phyloP scores from a whole-genome alignment of 192 early-diverging fungal species.

The Backusella westeae region DNA sequence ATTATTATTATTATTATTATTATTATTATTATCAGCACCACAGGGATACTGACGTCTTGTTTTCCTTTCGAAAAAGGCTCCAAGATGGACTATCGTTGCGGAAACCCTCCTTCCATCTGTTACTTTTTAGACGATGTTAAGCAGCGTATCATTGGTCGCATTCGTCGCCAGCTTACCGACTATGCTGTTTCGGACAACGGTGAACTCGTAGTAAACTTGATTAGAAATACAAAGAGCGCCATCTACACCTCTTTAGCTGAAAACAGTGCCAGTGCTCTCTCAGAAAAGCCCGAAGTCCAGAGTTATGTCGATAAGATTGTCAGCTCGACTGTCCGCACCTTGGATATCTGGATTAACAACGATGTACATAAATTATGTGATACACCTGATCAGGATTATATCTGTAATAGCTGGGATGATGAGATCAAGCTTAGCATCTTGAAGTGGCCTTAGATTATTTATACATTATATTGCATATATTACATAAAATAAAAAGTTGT shows the following conservation, averaged over 20 bases:
- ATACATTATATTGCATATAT: background rate
- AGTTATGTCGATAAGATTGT: conserved; percentile 19
- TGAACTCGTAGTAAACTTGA: conserved; percentile 20
- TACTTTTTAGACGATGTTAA: conserved; percentile 43
- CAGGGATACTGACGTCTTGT: background rate
- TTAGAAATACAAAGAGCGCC: conserved; percentile 13
- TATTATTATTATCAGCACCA: background rate
- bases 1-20: background rate
- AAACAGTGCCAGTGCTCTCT: conserved; percentile 26
- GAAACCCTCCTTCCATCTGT: conserved; percentile 60
- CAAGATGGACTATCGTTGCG: conserved; percentile 57
- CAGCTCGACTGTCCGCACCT: conserved; percentile 9
- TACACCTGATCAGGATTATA: conserved; percentile 8
- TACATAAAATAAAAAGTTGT: conserved; percentile 5
- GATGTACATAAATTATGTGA: conserved; percentile 30
- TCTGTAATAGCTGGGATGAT: conserved; percentile 36
- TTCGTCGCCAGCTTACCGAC: conserved; percentile 19
- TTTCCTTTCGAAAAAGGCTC: conserved; percentile 18
- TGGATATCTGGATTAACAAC: conserved; percentile 23
- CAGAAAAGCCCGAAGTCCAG: conserved; percentile 23
- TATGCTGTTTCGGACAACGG: conserved; percentile 26
- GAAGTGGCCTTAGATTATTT: conserved; percentile 30
- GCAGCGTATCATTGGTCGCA: conserved; percentile 25
- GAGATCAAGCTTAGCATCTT: conserved; percentile 34
- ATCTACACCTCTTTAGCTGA: conserved; percentile 15